Evolutionary conservation across 768 basidiomycete genomes (phyloP).

Genomic region (Heimioporus sp.): DNA sequence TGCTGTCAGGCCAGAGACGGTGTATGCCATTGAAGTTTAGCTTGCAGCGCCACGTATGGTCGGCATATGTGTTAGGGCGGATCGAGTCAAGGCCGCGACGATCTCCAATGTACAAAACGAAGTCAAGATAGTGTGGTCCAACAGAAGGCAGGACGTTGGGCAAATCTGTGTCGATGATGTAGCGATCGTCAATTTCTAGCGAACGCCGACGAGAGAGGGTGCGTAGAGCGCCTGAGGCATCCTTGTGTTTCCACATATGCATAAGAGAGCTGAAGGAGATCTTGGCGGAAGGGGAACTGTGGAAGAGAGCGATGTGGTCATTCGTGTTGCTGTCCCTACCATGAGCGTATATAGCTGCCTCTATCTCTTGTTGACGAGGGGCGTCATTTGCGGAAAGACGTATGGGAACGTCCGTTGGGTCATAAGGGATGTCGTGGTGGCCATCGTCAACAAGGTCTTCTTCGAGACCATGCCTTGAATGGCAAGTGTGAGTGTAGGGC

Average conservation of each 20-base stretch:
- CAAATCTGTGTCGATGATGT: neutral
- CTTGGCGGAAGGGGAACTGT: neutral
- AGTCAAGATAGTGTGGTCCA: neutral
- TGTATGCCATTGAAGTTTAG: neutral
- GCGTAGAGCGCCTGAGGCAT: neutral
- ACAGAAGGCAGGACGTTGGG: too few species aligned
- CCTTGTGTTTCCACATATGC: neutral
- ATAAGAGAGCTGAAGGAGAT: neutral
- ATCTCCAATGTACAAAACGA: slow-evolving; percentile 1
- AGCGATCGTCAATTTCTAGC: neutral
- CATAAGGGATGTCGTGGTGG: neutral
- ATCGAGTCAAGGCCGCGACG: neutral
- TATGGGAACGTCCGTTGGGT: neutral
- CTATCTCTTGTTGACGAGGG: neutral
- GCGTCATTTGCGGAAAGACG: neutral
- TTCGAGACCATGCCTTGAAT: too few species aligned
- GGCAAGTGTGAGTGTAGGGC: too few species aligned
- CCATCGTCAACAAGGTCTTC: too few species aligned
- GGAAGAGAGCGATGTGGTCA: neutral
- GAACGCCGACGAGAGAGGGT: neutral
- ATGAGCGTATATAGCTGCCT: neutral
- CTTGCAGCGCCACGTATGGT: neutral
- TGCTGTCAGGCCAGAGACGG: neutral
- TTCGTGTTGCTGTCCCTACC: neutral
- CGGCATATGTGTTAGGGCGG: fast-evolving